Conservation (phyloP, 169 alveolate species). For the Perkinsus marinus region DNA sequence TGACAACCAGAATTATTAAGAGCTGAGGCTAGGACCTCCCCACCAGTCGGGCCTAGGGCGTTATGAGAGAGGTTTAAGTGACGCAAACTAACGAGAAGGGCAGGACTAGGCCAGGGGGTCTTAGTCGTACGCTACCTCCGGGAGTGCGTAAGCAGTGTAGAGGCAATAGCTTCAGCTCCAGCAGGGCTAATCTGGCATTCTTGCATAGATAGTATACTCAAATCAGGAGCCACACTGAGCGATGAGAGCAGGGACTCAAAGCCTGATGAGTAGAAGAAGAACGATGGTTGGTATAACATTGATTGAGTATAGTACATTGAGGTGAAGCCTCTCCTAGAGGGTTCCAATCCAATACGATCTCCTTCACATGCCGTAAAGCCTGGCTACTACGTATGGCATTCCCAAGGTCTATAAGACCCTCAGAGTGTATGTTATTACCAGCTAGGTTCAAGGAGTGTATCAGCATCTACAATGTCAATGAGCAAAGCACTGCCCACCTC, state of each 20-base stretch:
- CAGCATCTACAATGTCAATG: neutral
- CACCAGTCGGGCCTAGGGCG: neutral
- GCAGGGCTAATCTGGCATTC: neutral
- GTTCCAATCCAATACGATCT: neutral
- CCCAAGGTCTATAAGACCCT: neutral
- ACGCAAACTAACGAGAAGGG: neutral
- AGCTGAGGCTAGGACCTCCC: neutral
- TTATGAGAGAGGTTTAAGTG: neutral
- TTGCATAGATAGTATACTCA: neutral
- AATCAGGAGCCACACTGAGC: neutral
- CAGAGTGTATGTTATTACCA: neutral
- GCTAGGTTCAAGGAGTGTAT: neutral
- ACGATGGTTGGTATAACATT: too few species aligned
- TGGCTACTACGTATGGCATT: neutral
- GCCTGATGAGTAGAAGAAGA: neutral
- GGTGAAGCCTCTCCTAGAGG: neutral
- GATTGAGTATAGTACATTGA: neutral
- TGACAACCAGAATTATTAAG: neutral
- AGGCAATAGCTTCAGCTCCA: neutral
- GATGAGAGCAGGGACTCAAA: neutral
- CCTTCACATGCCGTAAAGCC: neutral
- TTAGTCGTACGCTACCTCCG: neutral
- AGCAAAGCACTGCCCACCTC: neutral
- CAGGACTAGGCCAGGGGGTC: neutral
- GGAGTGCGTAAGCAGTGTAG: neutral